Evolutionary conservation across 345 rosid species (phyloP), one percentile per base, ranked within the genome.

Genomic region (Gossypium stocksii): DNA sequence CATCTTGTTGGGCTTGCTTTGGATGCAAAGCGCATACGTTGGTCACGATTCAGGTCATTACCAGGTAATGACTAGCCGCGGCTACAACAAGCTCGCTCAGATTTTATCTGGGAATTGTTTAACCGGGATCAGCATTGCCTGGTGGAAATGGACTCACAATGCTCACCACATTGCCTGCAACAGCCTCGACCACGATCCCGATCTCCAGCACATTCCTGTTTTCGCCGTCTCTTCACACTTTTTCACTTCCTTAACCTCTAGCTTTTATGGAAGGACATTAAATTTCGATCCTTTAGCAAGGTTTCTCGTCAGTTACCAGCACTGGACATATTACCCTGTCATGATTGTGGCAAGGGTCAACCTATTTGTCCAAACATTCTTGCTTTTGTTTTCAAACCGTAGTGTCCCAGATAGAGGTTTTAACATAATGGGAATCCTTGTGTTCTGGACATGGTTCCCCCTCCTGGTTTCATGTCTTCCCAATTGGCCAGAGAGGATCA

Each of bases 101-200:
- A 70, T 94, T 38, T 29, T 94, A 9, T 75, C 98, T 25, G 98
- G 98, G 6, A 94, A 92, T 76, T 91, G 93, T 45, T 25, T 91
- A 7, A 93, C 98, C 56, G 98, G 98, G 1, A 94, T 94, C 20
- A 89, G 97, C 72, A 94, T 94, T 66, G 98, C 98, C 63, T 92
- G 98, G 98, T 94, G 98, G 98, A 94, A 94, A 70, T 92, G 98
- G 97, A 94, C 97, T 2, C 98, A 94, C 60, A 94, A 94, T 56
- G 95, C 92, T 7, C 98, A 94, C 59, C 98, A 94, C 77, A 74
- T 94, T 25, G 86, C 98, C 48, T 87, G 92, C 81, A 94, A 94
- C 66, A 91, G 95, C 68, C 96, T 94, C 3, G 98, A 94, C 66
- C 77, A 87, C 27, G 99, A 94, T 66, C 99, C 99, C 0, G 99